Base-by-base conservation (phyloP, 345 rosid species). In the Gossypium longicalyx region DNA sequence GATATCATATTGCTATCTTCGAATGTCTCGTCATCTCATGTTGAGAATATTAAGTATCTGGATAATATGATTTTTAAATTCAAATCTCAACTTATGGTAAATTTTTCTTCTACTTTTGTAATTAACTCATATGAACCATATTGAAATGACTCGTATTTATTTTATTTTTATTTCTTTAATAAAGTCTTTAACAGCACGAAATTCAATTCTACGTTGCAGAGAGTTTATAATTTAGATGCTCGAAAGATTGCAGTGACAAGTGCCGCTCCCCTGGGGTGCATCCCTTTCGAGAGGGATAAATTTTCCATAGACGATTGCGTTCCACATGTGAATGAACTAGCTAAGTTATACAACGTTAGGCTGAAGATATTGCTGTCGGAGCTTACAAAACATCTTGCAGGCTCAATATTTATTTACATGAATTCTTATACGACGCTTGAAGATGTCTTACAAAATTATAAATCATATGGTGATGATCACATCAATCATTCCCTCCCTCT, bases 201-300 rank as follows among this genome's bases (percentile, higher is more conserved):
- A 12, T 20, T 38, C 17, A 12, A 43, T 41, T 63, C 52, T 20
- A 20, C 12, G 6, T 34, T 67, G 68, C 63, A 78, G 81, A 52
- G 12, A 49, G 74, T 78, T 7, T 78, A 61, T 53, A 13, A 60
- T 3, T 61, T 74, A 59, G 81, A 65, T 59, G 81, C 81, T 17
- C 63, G 77, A 52, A 77, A 78, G 77, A 17, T 78, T 22, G 48
- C 61, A 19, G 77, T 69, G 51, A 22, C 62, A 6, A 61, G 13
- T 67, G 16, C 10, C 23, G n/a, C 65, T 3, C 15, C 51, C 1
- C 8, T 17, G 2, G 77, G 71, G 22, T 68, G 71, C 57, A 20
- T 17, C n/a, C 77, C 75, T 23, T 12, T 2, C 45, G 4, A 1
- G 9, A 52, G 15, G 62, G 75, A 52, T 12, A 7, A 17, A 38